Evolutionary conservation across 768 basidiomycete genomes (phyloP).

Genomic region (Sporobolomyces phaffii): DNA sequence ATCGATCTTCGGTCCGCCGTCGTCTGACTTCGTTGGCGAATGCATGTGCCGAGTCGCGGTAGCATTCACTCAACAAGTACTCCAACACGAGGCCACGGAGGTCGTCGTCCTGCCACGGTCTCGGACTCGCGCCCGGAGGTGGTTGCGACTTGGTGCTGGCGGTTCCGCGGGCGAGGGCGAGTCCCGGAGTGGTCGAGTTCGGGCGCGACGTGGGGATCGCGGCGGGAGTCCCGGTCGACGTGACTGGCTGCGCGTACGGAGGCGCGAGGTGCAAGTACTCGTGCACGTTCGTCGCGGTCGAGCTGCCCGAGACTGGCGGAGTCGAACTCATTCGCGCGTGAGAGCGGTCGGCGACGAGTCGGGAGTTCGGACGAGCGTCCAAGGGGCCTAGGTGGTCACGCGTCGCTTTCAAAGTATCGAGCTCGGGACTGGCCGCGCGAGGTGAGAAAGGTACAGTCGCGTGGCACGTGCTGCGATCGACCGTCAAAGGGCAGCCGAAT

Average conservation of each 20-base stretch:
- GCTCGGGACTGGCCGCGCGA: no score
- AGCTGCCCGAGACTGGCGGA: not conserved
- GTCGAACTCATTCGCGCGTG: not conserved
- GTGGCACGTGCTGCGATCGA: no score
- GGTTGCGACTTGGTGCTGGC: not conserved
- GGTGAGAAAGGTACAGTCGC: no score
- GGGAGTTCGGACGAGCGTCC: not conserved
- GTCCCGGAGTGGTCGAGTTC: not conserved
- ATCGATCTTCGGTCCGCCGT: not conserved
- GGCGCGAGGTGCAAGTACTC: not conserved
- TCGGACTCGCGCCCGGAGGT: not conserved
- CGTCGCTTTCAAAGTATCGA: no score
- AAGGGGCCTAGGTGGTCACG: no score
- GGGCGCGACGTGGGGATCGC: not conserved
- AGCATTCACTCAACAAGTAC: constrained; percentile 16
- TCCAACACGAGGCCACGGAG: constrained; percentile 29
- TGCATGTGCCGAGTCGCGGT: constrained; percentile 27
- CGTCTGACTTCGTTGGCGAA: constrained; percentile 16
- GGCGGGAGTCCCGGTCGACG: not conserved
- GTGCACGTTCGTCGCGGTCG: not conserved
- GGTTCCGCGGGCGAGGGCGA: not conserved
- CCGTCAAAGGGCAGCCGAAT: no score
- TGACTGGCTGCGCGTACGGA: not conserved
- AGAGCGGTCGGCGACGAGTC: not conserved
- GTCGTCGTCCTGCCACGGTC: constrained; percentile 9